Evolutionary conservation across 2,329 filamentous ascomycete genomes (phyloP).

Genomic region (Epicoccum nigrum): DNA sequence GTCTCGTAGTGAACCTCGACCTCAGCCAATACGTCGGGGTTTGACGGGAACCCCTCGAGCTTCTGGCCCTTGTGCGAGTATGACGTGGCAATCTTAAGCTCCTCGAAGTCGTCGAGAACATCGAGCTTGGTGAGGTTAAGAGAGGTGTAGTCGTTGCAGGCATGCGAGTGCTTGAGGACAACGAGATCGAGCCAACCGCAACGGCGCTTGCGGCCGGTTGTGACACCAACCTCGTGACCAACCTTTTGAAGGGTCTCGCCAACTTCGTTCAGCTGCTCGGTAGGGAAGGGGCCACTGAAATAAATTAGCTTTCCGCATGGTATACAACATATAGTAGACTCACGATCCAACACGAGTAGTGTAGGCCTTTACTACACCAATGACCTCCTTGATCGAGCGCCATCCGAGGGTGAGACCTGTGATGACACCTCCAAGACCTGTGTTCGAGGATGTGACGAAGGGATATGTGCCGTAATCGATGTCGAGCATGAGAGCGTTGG

Average conservation of each 20-base stretch:
- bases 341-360: slow-evolving; percentile 63
- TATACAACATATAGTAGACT: slow-evolving; percentile 10
- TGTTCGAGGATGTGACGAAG: slow-evolving; percentile 66
- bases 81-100: slow-evolving; percentile 74
- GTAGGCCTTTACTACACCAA: slow-evolving; percentile 72
- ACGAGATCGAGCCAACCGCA: slow-evolving; percentile 73
- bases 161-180: slow-evolving; percentile 68
- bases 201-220: slow-evolving; percentile 65
- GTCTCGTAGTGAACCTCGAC: slow-evolving; percentile 72
- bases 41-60: slow-evolving; percentile 69
- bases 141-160: slow-evolving; percentile 70
- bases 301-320: slow-evolving; percentile 14
- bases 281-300: slow-evolving; percentile 69
- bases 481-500: slow-evolving; percentile 72
- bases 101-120: slow-evolving; percentile 74
- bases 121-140: slow-evolving; percentile 72
- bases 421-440: slow-evolving; percentile 66
- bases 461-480: slow-evolving; percentile 64
- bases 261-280: slow-evolving; percentile 64
- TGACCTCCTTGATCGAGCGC: slow-evolving; percentile 64
- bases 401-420: slow-evolving; percentile 68
- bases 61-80: slow-evolving; percentile 66
- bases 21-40: slow-evolving; percentile 62
- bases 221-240: slow-evolving; percentile 62
- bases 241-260: slow-evolving; percentile 64